These are phyloP conservation scores for Fusarium heterosporum DNA, from an alignment of 2,329 filamentous ascomycete species.

Conservation along the genomic window DNA sequence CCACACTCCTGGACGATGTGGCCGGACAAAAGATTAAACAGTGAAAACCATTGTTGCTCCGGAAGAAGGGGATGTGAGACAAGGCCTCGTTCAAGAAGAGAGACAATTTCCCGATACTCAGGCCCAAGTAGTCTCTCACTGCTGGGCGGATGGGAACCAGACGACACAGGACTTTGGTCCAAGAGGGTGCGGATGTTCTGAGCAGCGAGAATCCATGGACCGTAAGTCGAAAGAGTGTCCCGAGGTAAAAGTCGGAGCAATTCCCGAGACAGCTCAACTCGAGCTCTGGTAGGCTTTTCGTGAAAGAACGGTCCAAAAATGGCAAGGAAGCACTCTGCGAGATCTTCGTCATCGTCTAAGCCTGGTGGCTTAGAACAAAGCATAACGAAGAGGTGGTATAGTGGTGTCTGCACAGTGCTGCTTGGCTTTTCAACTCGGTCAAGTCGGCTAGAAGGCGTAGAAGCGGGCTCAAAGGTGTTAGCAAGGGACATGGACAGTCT, in stretches of 20 bases:
- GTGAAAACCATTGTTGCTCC: conserved; percentile 59
- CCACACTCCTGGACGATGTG: conserved; percentile 73
- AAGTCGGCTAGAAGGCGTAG: conserved; percentile 74
- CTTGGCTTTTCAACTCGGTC: conserved; percentile 64
- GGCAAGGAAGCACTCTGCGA: conserved; percentile 60
- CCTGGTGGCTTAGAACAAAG: conserved; percentile 65
- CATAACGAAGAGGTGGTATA: conserved; percentile 74
- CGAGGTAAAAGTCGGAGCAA: conserved; percentile 63
- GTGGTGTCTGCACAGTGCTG: conserved; percentile 66
- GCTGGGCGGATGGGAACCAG: conserved; percentile 40
- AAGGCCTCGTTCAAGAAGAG: conserved; percentile 74
- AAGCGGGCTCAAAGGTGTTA: conserved; percentile 70
- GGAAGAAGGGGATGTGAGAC: conserved; percentile 61
- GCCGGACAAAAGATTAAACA: conserved; percentile 68
- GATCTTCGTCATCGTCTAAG: conserved; percentile 59
- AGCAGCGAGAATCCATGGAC: conserved; percentile 64
- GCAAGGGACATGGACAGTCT: conserved; percentile 62
- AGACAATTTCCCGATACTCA: conserved; percentile 76
- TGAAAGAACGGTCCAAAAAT: conserved; percentile 70
- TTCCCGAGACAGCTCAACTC: conserved; percentile 62
- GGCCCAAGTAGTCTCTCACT: conserved; percentile 66
- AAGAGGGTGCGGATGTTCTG: conserved; percentile 59
- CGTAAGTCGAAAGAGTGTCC: conserved; percentile 59
- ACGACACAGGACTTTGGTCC: conserved; percentile 45
- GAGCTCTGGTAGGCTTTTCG: conserved; percentile 58